Percentiles rank a stretch among this genome's conserved stretches.
phyloP scores from a whole-genome alignment of 805 yeast genomes.

The Kodamaea hsintzibuensis region DNA sequence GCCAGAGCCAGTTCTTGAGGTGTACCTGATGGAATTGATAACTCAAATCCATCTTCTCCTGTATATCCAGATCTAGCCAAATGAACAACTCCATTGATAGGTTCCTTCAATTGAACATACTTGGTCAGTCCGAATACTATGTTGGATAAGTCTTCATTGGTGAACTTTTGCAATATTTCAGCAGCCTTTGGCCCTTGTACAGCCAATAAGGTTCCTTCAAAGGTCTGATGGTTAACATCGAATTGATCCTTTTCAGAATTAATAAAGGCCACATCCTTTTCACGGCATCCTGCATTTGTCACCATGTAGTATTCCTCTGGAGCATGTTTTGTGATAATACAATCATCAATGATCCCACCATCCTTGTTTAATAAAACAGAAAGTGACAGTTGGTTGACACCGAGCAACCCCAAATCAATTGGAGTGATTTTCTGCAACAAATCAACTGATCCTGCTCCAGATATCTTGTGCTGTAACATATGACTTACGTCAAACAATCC shows the following conservation, averaged over 20 bases:
- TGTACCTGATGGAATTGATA: constrained; percentile 61
- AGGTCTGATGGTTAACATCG: constrained; percentile 42
- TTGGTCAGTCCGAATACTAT: constrained; percentile 75
- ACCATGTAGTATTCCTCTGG: constrained; percentile 80
- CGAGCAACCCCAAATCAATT: constrained; percentile 64
- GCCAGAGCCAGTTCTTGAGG: constrained; percentile 47
- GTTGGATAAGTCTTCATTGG: constrained; percentile 56
- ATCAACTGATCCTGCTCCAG: constrained; percentile 65
- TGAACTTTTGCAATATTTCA: constrained; percentile 61
- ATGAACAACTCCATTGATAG: constrained; percentile 53
- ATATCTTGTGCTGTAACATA: constrained; percentile 87
- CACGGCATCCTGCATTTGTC: constrained; percentile 94
- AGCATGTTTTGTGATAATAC: constrained; percentile 85
- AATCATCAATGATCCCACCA: constrained; percentile 90
- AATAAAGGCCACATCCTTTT: constrained; percentile 71
- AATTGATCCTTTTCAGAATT: constrained; percentile 47
- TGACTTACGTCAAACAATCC: constrained; percentile 97
- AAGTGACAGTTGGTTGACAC: constrained; percentile 64
- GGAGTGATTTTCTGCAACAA: constrained; percentile 87
- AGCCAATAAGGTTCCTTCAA: constrained; percentile 80
- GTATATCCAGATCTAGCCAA: constrained; percentile 97
- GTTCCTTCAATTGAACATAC: constrained; percentile 35
- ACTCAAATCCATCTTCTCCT: constrained; percentile 97
- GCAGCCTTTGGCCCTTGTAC: constrained; percentile 90
- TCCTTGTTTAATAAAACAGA: constrained; percentile 71